phyloP scores from a whole-genome alignment of 331 rosid genomes.

The Dryas integrifolia region DNA sequence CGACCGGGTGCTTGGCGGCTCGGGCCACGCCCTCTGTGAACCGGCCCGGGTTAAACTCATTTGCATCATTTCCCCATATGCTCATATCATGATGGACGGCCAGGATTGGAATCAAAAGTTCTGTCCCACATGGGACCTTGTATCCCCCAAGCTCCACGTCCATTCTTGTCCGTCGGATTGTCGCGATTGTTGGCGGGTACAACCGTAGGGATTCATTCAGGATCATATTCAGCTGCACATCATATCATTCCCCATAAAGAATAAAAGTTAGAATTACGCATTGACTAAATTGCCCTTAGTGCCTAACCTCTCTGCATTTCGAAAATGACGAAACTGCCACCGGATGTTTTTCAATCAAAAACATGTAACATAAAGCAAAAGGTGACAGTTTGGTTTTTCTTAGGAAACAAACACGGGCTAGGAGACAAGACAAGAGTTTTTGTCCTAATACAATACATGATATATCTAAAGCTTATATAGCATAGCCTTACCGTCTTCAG shows the following conservation, averaged over 20 bases:
- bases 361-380: slow-evolving; percentile 39
- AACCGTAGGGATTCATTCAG: slow-evolving; percentile 73
- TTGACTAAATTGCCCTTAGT: background rate
- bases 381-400: slow-evolving; percentile 41
- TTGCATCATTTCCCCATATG: slow-evolving; percentile 78
- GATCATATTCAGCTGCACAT: slow-evolving; percentile 74
- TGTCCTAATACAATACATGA: slow-evolving; percentile 15
- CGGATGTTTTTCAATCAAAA: slow-evolving; percentile 33
- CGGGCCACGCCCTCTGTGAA: slow-evolving; percentile 63
- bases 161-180: slow-evolving; percentile 62
- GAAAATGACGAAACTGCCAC: slow-evolving; percentile 26
- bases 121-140: slow-evolving; percentile 77
- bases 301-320: background rate
- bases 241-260: slow-evolving; percentile 7
- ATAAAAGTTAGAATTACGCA: background rate
- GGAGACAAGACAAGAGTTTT: slow-evolving; percentile 42
- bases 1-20: slow-evolving; percentile 69
- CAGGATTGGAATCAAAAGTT: slow-evolving; percentile 71
- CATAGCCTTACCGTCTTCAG: slow-evolving; percentile 74
- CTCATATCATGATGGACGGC: slow-evolving; percentile 84
- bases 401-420: slow-evolving; percentile 37
- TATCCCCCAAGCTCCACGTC: slow-evolving; percentile 70
- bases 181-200: slow-evolving; percentile 82
- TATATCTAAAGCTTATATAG: background rate
- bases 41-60: slow-evolving; percentile 83